These are phyloP conservation scores for Fusarium transvaalense DNA, from an alignment of 2,329 filamentous ascomycete genomes.

Conservation along the genomic window DNA sequence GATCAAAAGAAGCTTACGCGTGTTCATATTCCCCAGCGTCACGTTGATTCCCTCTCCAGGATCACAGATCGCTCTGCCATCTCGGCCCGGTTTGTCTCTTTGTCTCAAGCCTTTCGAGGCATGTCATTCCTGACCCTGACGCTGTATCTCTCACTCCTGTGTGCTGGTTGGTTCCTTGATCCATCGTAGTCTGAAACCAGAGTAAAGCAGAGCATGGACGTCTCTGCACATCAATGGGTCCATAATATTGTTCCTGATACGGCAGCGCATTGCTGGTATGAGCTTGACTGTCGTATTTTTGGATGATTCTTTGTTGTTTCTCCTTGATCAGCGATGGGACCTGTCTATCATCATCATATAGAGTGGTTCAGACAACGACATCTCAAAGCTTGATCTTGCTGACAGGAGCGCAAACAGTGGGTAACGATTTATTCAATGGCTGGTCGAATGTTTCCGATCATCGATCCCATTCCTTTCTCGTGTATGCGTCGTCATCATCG, in stretches of 20 bases:
- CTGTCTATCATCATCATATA: conserved; percentile 39
- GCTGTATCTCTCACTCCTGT: conserved; percentile 42
- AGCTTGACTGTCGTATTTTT: conserved; percentile 33
- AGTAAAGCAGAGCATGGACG: conserved; percentile 37
- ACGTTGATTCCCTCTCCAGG: neutral
- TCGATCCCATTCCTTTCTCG: conserved; percentile 27
- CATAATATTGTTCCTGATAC: conserved; percentile 21
- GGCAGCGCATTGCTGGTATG: conserved; percentile 14
- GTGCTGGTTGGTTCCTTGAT: conserved; percentile 36
- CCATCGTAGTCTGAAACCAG: conserved; percentile 38
- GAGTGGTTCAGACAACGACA: conserved; percentile 26
- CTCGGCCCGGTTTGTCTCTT: conserved; percentile 31
- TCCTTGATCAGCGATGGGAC: conserved; percentile 31
- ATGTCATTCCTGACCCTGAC: conserved; percentile 28
- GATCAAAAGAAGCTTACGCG: conserved; percentile 33
- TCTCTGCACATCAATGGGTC: conserved; percentile 36
- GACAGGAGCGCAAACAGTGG: conserved; percentile 25
- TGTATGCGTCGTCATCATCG: conserved; percentile 32
- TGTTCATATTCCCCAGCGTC: conserved; percentile 28
- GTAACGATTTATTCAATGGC: conserved; percentile 6
- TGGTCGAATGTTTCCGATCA: conserved; percentile 30
- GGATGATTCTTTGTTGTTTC: conserved; percentile 12
- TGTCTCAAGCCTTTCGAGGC: conserved; percentile 27
- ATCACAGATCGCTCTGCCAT: conserved; percentile 22
- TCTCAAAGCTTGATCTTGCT: conserved; percentile 11